Evolutionary conservation across 768 basidiomycete species (phyloP).

Genomic region (Amanita polypyramis): DNA sequence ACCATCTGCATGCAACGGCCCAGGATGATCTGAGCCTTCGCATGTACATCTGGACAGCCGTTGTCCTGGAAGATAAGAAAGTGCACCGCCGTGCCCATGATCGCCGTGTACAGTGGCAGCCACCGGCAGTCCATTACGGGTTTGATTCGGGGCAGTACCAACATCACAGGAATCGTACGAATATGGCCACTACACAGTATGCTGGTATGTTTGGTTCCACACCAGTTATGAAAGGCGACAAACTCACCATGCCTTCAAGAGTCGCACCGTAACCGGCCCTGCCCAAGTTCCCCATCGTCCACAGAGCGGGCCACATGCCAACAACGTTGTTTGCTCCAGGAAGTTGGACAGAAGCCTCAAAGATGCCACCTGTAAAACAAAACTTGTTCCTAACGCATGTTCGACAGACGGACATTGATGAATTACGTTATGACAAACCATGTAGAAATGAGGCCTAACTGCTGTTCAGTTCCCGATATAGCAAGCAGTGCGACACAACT

Average conservation of each 20-base stretch:
- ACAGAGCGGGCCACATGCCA: slow-evolving; percentile 68
- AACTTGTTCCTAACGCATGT: slow-evolving; percentile 56
- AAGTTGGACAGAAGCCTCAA: slow-evolving; percentile 49
- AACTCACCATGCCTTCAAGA: slow-evolving; percentile 60
- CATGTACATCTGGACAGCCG: slow-evolving; percentile 79
- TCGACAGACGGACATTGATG: neutral
- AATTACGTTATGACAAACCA: slow-evolving; percentile 29
- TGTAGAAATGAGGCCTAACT: slow-evolving; percentile 27
- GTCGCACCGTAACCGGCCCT: slow-evolving; percentile 80
- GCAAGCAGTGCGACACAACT: slow-evolving; percentile 22
- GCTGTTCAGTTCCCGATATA: slow-evolving; percentile 15
- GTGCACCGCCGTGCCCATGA: slow-evolving; percentile 19
- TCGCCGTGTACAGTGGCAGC: slow-evolving; percentile 54
- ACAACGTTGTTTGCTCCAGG: slow-evolving; percentile 55
- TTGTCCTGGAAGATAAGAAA: slow-evolving; percentile 73
- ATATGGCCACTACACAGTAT: slow-evolving; percentile 60
- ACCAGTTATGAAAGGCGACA: slow-evolving; percentile 3
- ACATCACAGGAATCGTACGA: slow-evolving; percentile 73
- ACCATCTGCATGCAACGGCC: slow-evolving; percentile 60
- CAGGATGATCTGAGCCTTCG: slow-evolving; percentile 66
- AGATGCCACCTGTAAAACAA: slow-evolving; percentile 73
- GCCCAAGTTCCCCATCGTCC: slow-evolving; percentile 60
- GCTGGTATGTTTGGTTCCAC: slow-evolving; percentile 2
- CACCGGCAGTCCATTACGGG: slow-evolving; percentile 49
- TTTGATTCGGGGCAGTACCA: slow-evolving; percentile 72